Percentiles rank a stretch among this genome's conserved stretches.
Evolutionary conservation across 768 basidiomycete species (phyloP).

Genomic region (Podaxis pistillaris): DNA sequence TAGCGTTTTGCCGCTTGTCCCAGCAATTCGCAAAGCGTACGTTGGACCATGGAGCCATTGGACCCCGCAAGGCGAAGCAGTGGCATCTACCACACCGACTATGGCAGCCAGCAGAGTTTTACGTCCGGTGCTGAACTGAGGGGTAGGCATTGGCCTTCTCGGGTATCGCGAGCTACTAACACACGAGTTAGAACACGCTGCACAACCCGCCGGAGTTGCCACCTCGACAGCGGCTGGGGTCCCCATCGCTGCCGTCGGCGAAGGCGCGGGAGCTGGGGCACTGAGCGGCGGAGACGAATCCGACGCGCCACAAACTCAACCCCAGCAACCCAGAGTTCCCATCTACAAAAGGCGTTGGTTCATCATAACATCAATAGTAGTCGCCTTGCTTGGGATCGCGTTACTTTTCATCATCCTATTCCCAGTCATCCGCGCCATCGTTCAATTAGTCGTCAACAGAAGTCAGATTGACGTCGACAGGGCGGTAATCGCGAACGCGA

Average conservation of each 20-base stretch:
- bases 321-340: slow-evolving; percentile 30
- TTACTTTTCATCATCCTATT: slow-evolving; percentile 67
- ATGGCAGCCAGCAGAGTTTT: slow-evolving; percentile 28
- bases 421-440: slow-evolving; percentile 66
- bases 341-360: slow-evolving; percentile 66
- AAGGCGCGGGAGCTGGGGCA: slow-evolving; percentile 3
- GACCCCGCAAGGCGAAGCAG: slow-evolving; percentile 34
- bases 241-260: slow-evolving; percentile 16
- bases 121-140: slow-evolving; percentile 31
- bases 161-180: background rate
- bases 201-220: slow-evolving; percentile 26
- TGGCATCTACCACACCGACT: slow-evolving; percentile 29
- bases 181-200: slow-evolving; percentile 30
- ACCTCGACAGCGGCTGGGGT: slow-evolving; percentile 26
- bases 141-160: slow-evolving; percentile 24
- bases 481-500: slow-evolving; percentile 49
- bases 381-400: slow-evolving; percentile 53
- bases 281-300: background rate
- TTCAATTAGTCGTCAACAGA: slow-evolving; percentile 60
- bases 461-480: slow-evolving; percentile 51
- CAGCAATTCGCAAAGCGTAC: slow-evolving; percentile 10
- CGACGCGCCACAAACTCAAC: slow-evolving; percentile 16
- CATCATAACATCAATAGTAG: slow-evolving; percentile 54
- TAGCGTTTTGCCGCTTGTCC: slow-evolving; percentile 12
- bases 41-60: slow-evolving; percentile 34